Evolutionary conservation across 192 early-diverging fungal species (phyloP).

Genomic region (Allomyces javanicus): DNA sequence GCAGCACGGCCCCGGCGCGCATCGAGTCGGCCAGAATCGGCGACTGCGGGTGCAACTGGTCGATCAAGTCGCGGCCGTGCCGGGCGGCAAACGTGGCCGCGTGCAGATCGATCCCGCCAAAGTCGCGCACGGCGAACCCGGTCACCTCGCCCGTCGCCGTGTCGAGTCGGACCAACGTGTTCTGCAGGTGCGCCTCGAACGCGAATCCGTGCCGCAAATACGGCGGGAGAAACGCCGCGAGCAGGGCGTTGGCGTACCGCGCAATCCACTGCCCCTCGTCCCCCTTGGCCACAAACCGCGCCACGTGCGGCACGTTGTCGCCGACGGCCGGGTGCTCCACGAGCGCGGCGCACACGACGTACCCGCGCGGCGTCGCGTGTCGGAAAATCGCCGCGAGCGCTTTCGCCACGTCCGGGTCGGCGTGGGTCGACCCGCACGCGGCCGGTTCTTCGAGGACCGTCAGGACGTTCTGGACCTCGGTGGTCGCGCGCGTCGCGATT

Average conservation of each 20-base stretch:
- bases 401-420: slow-evolving; percentile 37
- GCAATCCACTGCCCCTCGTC: slow-evolving; percentile 24
- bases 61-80: slow-evolving; percentile 17
- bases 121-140: slow-evolving; percentile 46
- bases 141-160: slow-evolving; percentile 20
- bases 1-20: slow-evolving; percentile 27
- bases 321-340: slow-evolving; percentile 9
- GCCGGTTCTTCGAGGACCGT: slow-evolving; percentile 32
- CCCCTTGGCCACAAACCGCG: slow-evolving; percentile 18
- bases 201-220: slow-evolving; percentile 37
- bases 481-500: slow-evolving; percentile 21
- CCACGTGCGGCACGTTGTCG: slow-evolving; percentile 18
- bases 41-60: slow-evolving; percentile 4
- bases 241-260: slow-evolving; percentile 20
- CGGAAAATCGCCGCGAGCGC: slow-evolving; percentile 37
- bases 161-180: slow-evolving; percentile 34
- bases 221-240: slow-evolving; percentile 39
- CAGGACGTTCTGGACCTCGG: slow-evolving; percentile 14
- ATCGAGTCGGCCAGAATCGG: not conserved
- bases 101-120: slow-evolving; percentile 45
- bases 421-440: slow-evolving; percentile 22
- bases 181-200: slow-evolving; percentile 45
- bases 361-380: slow-evolving; percentile 19
- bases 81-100: slow-evolving; percentile 21
- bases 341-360: slow-evolving; percentile 35